A percentile compares a stretch with the other conserved stretches of the same genome.
Conservation (phyloP, 257 asterid species). For the Jaltomata sinuosa region DNA sequence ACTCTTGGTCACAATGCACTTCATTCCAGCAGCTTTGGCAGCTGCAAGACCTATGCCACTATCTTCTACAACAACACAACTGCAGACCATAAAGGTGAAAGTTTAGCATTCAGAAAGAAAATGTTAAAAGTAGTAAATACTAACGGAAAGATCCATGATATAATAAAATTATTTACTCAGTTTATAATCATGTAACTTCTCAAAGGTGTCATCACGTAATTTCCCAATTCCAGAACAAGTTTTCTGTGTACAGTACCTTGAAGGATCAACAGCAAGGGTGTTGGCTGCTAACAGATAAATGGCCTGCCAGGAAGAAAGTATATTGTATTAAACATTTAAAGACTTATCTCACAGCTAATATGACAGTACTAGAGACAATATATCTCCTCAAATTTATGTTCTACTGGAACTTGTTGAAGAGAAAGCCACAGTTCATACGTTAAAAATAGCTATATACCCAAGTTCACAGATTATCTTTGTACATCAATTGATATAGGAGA, state of each 20-base stretch:
- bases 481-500: background rate
- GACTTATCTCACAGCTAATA: background rate
- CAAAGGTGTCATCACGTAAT: background rate
- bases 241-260: conserved; percentile 40
- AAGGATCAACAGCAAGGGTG: conserved; percentile 71
- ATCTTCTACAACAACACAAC: conserved; percentile 95
- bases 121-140: background rate
- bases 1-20: conserved; percentile 82
- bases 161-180: background rate
- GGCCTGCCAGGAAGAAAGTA: conserved; percentile 49
- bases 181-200: background rate
- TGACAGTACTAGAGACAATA: background rate
- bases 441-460: background rate
- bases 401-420: background rate
- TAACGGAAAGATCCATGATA: background rate
- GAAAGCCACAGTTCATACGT: background rate
- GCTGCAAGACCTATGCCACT: conserved; percentile 96
- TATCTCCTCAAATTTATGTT: background rate
- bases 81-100: conserved; percentile 9
- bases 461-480: background rate
- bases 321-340: background rate
- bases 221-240: background rate
- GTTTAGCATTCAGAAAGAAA: background rate
- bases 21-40: conserved; percentile 97
- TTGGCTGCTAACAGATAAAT: conserved; percentile 84